A percentile compares a stretch with the other conserved stretches of the same genome.
These are phyloP conservation scores for Trichoderma endophyticum DNA, from an alignment of 2,329 filamentous ascomycete species.

Conservation along the genomic window DNA sequence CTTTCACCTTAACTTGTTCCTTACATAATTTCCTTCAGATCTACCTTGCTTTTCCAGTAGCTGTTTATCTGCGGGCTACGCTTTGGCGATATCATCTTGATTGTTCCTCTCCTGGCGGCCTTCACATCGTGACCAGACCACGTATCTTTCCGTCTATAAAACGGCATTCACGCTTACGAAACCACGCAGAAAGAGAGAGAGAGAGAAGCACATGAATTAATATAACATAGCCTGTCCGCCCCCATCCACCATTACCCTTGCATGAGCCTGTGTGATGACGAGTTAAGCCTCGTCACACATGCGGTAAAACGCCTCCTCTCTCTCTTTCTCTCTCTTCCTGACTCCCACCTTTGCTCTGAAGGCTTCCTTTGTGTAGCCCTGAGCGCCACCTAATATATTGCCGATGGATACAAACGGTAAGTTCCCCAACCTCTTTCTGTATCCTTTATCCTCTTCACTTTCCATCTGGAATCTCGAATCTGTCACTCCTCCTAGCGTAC, in stretches of 20 bases:
- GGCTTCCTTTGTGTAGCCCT: constrained; percentile 11
- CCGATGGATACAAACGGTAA: constrained; percentile 35
- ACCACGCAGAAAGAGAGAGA: background rate
- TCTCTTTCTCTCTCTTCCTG: background rate
- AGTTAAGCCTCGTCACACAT: background rate
- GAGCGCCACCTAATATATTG: background rate
- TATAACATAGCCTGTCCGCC: background rate
- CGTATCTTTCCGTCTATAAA: background rate
- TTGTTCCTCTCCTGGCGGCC: background rate
- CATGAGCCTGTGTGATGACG: constrained; percentile 13
- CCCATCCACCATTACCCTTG: background rate
- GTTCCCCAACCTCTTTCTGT: background rate
- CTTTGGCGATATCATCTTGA: background rate
- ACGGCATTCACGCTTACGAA: background rate
- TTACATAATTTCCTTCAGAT: background rate
- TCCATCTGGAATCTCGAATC: background rate
- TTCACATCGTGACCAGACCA: background rate
- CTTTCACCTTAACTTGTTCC: background rate
- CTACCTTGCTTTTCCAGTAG: background rate
- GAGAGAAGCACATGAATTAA: background rate
- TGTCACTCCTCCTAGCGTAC: constrained; percentile 6
- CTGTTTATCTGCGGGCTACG: background rate
- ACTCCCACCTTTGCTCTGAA: background rate
- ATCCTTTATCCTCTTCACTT: background rate
- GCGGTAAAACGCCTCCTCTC: constrained; percentile 12